Conservation (phyloP, 768 basidiomycete species). For the Hortiboletus campestris region DNA sequence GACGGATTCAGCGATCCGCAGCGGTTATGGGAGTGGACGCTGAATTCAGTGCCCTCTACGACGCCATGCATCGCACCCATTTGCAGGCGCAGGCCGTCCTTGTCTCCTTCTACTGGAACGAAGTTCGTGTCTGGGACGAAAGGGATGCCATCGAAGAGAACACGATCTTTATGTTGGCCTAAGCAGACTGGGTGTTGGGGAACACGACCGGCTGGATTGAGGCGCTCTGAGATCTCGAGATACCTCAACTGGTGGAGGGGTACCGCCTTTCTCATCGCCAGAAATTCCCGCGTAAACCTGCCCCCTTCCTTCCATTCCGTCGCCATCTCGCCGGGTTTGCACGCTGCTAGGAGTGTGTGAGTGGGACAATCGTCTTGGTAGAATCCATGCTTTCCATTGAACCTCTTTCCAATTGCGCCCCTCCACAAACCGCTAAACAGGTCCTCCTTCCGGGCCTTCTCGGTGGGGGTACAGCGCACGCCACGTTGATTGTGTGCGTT, state of each 20-base stretch:
- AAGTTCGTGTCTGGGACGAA: constrained; percentile 50
- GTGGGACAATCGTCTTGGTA: constrained; percentile 40
- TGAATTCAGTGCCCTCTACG: constrained; percentile 60
- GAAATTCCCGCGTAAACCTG: constrained; percentile 54
- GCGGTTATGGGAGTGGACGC: constrained; percentile 60
- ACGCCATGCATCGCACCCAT: constrained; percentile 64
- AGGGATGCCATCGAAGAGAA: constrained; percentile 56
- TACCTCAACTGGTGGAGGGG: constrained; percentile 58
- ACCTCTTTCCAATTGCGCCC: constrained; percentile 38
- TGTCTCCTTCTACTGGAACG: constrained; percentile 42
- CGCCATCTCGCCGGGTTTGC: constrained; percentile 52
- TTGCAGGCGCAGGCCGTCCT: constrained; percentile 46
- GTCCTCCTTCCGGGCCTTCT: constrained; percentile 53
- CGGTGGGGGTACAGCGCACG: constrained; percentile 60
- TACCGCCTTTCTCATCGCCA: constrained; percentile 43
- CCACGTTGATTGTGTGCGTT: constrained; percentile 45
- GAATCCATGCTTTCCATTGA: constrained; percentile 41
- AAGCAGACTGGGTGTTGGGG: constrained; percentile 50
- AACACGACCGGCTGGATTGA: constrained; percentile 36
- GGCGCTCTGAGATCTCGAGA: constrained; percentile 42
- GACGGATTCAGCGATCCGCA: constrained; percentile 55
- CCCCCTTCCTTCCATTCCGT: constrained; percentile 63
- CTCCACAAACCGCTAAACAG: constrained; percentile 57
- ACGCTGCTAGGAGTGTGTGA: constrained; percentile 59
- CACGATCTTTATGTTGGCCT: constrained; percentile 47